phyloP scores from a whole-genome alignment of 306 rosid genomes.

The Vigna nakashimae region DNA sequence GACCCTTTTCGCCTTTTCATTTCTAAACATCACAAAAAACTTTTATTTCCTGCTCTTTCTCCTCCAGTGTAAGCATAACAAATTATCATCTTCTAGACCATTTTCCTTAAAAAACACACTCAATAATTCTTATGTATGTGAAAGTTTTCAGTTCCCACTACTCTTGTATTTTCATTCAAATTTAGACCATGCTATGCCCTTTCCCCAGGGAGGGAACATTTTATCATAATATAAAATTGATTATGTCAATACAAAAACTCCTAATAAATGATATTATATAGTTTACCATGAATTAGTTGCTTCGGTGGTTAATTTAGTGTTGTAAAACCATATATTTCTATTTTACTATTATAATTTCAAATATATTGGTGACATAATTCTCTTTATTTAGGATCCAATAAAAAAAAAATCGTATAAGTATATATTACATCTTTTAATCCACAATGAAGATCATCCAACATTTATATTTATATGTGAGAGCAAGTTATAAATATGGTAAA shows the following conservation, averaged over 20 bases:
- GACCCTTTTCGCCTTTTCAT: slow-evolving; percentile 22
- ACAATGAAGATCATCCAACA: too few species aligned
- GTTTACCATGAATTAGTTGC: neutral
- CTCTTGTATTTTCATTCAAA: neutral
- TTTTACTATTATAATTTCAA: too few species aligned
- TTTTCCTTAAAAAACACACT: neutral
- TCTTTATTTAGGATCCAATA: too few species aligned
- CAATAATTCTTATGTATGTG: neutral
- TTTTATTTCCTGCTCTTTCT: slow-evolving; percentile 46
- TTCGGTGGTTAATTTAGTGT: neutral
- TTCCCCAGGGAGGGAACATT: neutral
- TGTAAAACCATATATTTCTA: neutral
- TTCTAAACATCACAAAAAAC: slow-evolving; percentile 28
- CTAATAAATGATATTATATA: neutral
- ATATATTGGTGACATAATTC: too few species aligned
- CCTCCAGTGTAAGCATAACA: neutral
- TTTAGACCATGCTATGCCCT: neutral
- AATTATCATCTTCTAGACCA: neutral
- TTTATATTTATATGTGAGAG: too few species aligned
- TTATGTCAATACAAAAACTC: neutral
- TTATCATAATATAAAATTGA: neutral
- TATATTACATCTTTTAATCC: too few species aligned
- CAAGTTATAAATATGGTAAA: too few species aligned
- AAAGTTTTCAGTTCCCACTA: neutral
- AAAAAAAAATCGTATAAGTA: too few species aligned